A percentile compares a stretch with the other conserved stretches of the same genome.
Conservation (phyloP, 805 yeast genomes). For the Yarrowia porcina region DNA sequence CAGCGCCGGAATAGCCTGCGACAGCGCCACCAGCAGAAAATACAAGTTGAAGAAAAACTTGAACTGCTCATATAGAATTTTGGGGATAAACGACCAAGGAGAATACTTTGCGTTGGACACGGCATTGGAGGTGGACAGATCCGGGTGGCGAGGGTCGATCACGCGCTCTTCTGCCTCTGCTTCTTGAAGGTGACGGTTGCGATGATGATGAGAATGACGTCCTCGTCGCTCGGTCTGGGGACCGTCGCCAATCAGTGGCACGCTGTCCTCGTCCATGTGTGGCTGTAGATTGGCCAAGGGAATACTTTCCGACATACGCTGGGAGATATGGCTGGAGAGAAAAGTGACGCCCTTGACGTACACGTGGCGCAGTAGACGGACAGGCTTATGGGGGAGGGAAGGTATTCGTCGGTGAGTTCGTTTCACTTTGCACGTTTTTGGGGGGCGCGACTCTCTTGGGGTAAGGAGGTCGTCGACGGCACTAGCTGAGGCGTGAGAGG, state of each 20-base stretch:
- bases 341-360: constrained; percentile 26
- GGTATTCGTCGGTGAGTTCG: constrained; percentile 3
- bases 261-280: constrained; percentile 28
- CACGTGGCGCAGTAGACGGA: constrained; percentile 25
- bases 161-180: constrained; percentile 4
- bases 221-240: neutral
- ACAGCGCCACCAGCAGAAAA: constrained; percentile 86
- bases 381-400: constrained; percentile 16
- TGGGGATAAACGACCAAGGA: constrained; percentile 81
- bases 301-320: constrained; percentile 23
- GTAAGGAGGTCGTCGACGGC: neutral
- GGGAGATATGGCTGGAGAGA: neutral
- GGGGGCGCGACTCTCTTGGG: neutral
- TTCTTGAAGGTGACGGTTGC: neutral
- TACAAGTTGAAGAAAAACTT: constrained; percentile 93
- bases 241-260: constrained; percentile 29
- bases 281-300: constrained; percentile 25
- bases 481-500: neutral
- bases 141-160: constrained; percentile 24
- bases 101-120: constrained; percentile 93
- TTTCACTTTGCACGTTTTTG: neutral
- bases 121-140: constrained; percentile 59
- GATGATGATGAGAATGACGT: neutral
- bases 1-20: constrained; percentile 84
- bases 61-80: constrained; percentile 90